Evolutionary conservation across 495 filamentous ascomycete species (phyloP), one percentile per base, ranked within the genome.

Genomic region (Aspergillus wentii): DNA sequence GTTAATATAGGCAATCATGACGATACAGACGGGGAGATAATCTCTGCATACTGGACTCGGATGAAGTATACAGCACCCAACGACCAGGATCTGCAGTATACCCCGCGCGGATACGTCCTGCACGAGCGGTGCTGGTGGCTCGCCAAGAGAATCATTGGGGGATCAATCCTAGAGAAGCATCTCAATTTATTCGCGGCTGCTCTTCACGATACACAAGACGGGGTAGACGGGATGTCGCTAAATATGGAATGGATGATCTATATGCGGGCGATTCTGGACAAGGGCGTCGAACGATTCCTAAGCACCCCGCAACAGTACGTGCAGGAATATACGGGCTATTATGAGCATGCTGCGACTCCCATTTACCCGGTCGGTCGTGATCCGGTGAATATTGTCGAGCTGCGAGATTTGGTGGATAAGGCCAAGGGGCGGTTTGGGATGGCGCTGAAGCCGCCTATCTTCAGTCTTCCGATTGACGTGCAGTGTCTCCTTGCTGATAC

Each of bases 401-500:
- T 29, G 11, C 26, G 11, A n/a, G 14, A 9, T 13, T 13, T 29
- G 26, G 14, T 29, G 10, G 14, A n/a, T n/a, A 13, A 29, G 14
- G 26, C 26, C 11, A 29, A 9, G 10, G 4, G 14, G 10, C 26
- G 26, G 10, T 11, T 6, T 6, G 11, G 5, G 11, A n/a, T n/a
- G n/a, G n/a, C 5, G 26, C 5, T 13, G 11, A 11, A 25, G 22
- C 11, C 22, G 11, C 6, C 11, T 5, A 25, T 25, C 5, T 25
- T 5, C 26, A 29, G 3, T 13, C 4, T 5, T 13, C 4, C 26
- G 14, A 13, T n/a, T 29, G 26, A 29, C 4, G 14, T 29, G 4
- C 35, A 38, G 22, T 38, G 23, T 9, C 14, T 38, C 13, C 14
- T 38, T 23, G 13, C 29, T 21, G 35, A 38, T 9, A 14, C 20